phyloP scores from a whole-genome alignment of 192 early-diverging fungal species.

The Geranomyces michiganensis region DNA sequence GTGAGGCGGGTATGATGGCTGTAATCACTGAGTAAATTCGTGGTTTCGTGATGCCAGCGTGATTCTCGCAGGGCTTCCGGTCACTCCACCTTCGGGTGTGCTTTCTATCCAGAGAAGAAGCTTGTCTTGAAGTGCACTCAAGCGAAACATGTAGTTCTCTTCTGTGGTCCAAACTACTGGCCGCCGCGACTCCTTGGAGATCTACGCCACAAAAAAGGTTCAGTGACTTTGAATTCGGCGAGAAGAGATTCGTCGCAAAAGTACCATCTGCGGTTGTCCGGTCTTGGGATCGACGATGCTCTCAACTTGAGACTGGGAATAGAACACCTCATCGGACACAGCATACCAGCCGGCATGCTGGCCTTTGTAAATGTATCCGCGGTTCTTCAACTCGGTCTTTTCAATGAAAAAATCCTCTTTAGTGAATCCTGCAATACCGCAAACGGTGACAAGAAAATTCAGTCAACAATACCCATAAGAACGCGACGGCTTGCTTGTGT shows the following conservation, averaged over 20 bases:
- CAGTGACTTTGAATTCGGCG: not conserved
- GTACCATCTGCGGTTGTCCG: not conserved
- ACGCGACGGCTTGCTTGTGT: slow-evolving; percentile 70
- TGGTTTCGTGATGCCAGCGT: not conserved
- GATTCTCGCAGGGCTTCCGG: not conserved
- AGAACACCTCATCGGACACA: slow-evolving; percentile 94
- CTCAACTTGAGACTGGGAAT: slow-evolving; percentile 72
- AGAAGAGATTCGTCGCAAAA: too few species aligned
- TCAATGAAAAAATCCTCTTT: not conserved
- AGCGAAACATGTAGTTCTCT: slow-evolving; percentile 91
- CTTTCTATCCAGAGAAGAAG: slow-evolving; percentile 72
- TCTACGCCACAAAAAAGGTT: slow-evolving; percentile 23
- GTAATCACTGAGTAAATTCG: not conserved
- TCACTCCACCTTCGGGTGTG: slow-evolving; percentile 67
- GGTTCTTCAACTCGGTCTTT: slow-evolving; percentile 62
- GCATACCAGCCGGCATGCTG: slow-evolving; percentile 93
- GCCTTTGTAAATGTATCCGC: slow-evolving; percentile 89
- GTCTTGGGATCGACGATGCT: slow-evolving; percentile 36
- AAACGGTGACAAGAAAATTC: not conserved
- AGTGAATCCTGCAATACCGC: not conserved
- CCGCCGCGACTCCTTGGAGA: slow-evolving; percentile 82
- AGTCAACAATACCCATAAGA: slow-evolving; percentile 74
- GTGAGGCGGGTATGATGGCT: slow-evolving; percentile 68
- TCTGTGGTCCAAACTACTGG: slow-evolving; percentile 87
- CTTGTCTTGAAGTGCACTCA: slow-evolving; percentile 63